These are phyloP conservation scores for Pugionium dolabratum DNA, from an alignment of 345 rosid genomes.

Conservation along the genomic window DNA sequence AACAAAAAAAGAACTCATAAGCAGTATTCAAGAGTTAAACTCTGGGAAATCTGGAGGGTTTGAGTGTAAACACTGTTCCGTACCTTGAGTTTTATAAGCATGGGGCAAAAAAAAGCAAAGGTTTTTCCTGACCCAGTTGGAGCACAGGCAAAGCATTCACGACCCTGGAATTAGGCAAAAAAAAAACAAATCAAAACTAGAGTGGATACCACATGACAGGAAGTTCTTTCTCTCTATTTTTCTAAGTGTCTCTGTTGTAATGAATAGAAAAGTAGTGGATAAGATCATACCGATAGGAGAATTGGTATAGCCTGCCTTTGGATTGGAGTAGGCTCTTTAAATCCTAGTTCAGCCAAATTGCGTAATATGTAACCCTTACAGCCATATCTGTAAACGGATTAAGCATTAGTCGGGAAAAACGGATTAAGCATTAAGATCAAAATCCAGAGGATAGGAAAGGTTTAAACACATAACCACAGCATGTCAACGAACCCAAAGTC, in stretches of 20 bases:
- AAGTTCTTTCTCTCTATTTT: neutral
- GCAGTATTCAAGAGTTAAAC: conserved; percentile 26
- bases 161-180: conserved; percentile 52
- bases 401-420: neutral
- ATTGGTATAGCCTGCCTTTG: conserved; percentile 96
- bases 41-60: conserved; percentile 5
- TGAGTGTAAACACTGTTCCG: conserved; percentile 10
- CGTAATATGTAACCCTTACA: conserved; percentile 62
- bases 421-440: neutral
- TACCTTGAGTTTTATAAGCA: conserved; percentile 95
- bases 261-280: conserved; percentile 2
- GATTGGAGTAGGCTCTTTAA: conserved; percentile 93
- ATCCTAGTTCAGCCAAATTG: conserved; percentile 80
- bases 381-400: conserved; percentile 52
- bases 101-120: conserved; percentile 85
- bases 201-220: neutral
- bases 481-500: neutral
- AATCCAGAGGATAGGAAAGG: conserved; percentile 11
- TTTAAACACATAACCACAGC: conserved; percentile 4
- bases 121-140: conserved; percentile 99
- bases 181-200: conserved; percentile 17
- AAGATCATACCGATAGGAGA: conserved; percentile 73
- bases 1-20: conserved; percentile 5
- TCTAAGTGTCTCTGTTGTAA: conserved; percentile 3
- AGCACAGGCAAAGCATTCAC: conserved; percentile 96